Conservation (phyloP, 2,329 filamentous ascomycete species). For the Claviceps arundinis region DNA sequence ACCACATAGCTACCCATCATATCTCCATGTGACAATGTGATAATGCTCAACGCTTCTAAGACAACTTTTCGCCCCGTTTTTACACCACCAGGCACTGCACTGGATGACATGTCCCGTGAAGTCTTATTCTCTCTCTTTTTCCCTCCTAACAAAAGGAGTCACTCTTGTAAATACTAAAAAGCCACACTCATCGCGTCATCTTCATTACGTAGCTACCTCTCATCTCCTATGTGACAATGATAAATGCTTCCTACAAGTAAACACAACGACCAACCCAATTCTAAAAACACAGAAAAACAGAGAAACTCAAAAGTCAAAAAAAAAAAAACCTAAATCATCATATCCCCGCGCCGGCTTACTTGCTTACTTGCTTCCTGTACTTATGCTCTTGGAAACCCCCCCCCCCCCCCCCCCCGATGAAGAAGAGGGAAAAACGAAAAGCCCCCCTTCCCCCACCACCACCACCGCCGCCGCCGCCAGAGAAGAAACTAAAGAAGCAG, state of each 20-base stretch:
- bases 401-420: neutral
- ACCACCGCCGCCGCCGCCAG: no score
- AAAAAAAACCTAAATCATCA: neutral
- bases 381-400: neutral
- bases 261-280: neutral
- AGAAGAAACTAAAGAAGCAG: neutral
- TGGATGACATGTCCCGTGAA: no score
- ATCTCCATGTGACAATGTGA: conserved; percentile 4
- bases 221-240: conserved; percentile 4
- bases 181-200: neutral
- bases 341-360: neutral
- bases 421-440: neutral
- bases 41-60: conserved; percentile 1
- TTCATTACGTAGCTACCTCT: neutral
- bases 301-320: neutral
- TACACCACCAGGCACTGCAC: no score
- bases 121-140: no score
- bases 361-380: neutral
- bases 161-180: neutral
- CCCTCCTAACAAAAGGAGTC: neutral
- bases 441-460: no score
- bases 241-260: conserved; percentile 3
- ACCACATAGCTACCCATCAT: neutral
- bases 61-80: no score
- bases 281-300: no score